Evolutionary conservation across 352 stramenopile genomes (phyloP), one percentile per base, ranked within the genome.

Genomic region (Phytophthora melonis): DNA sequence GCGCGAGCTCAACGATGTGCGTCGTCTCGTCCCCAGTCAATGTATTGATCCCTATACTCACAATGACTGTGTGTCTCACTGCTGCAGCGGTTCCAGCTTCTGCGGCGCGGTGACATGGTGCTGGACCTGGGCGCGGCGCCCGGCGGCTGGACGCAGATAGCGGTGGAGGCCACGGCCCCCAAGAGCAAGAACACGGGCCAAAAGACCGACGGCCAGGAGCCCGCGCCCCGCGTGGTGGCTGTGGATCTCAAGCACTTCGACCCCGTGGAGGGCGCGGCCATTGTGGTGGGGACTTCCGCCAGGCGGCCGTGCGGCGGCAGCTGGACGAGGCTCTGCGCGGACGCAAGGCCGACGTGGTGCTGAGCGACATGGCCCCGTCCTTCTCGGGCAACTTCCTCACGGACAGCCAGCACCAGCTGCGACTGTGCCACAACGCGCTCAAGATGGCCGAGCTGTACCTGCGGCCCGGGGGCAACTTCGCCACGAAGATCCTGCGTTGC

Each of bases 281-380:
- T 88, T 50, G 75, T 97, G 21, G 75, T 95, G n/a, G 91, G 91
- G 41, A 97, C 70, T 97, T 97, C 63, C 87, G 89, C 0, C 82
- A 94, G 16, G 67, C 72, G 0, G 68, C 61, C 1, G 80, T 96
- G 53, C 80, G 87, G 53, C 67, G 66, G 18, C 66, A 94, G 70
- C 86, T 97, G 58, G 78, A 79, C 43, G 68, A 75, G 23, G 73
- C 84, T 14, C 70, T 96, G 23, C 65, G 50, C 25, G 77, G 77
- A 3, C 80, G 84, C 41, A 73, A 83, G 30, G 91, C 69, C 9
- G 86, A 94, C 71, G 89, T 96, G 23, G 87, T 97, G 58, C 81
- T 97, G 25, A 97, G 91, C 66, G 91, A 97, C 81, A 97, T 97
- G 91, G 91, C 91, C 53, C 89, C 91, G 47, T 88, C 86, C 45